phyloP scores from a whole-genome alignment of 179 eudicot genomes.

The Beta lomatogona region DNA sequence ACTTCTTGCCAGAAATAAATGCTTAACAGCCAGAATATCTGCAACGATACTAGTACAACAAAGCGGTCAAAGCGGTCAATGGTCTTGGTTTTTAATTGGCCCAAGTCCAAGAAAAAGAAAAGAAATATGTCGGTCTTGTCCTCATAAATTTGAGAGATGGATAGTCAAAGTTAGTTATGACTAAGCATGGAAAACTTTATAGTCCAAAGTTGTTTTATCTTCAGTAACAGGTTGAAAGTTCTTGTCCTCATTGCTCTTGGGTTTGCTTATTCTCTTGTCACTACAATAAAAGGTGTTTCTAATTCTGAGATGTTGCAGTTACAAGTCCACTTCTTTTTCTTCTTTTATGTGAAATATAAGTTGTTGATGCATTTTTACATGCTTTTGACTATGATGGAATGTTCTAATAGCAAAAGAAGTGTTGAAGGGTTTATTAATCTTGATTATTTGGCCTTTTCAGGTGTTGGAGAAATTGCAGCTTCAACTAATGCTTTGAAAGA shows the following conservation, averaged over 20 bases:
- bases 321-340: not conserved
- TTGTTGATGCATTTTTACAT: not conserved
- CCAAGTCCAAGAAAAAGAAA: too few species aligned
- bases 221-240: not conserved
- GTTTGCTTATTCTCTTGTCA: not conserved
- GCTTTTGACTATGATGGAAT: not conserved
- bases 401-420: not conserved
- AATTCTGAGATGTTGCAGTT: not conserved
- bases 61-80: too few species aligned
- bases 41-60: too few species aligned
- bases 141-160: not conserved
- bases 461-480: conserved; percentile 43
- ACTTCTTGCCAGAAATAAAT: too few species aligned
- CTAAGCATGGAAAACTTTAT: not conserved
- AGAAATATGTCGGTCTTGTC: too few species aligned
- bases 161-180: too few species aligned
- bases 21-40: too few species aligned
- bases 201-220: not conserved
- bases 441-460: conserved; percentile 36
- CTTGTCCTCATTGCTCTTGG: not conserved
- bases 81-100: too few species aligned
- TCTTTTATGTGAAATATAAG: not conserved
- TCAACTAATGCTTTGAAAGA: conserved; percentile 33
- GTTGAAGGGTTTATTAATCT: conserved; percentile 4
- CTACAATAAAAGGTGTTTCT: not conserved